These are phyloP conservation scores for Paecilomyces variotii DNA, from an alignment of 2,329 filamentous ascomycete species.

Conservation along the genomic window DNA sequence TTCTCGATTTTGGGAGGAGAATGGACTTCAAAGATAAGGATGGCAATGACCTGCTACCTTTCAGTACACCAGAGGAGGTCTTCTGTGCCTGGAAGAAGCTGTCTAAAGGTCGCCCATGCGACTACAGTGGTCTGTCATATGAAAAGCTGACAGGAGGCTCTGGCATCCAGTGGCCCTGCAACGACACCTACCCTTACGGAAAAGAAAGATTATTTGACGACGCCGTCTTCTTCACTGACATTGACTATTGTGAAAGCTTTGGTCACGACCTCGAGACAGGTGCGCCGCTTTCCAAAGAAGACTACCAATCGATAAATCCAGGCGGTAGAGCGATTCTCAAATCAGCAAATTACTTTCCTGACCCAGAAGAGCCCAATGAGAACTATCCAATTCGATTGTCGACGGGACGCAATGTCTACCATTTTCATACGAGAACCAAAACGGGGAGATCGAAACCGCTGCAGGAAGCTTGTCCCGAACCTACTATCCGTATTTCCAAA, in stretches of 20 bases:
- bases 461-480: conserved; percentile 22
- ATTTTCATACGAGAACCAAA: conserved; percentile 33
- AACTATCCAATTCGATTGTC: conserved; percentile 26
- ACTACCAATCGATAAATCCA: conserved; percentile 24
- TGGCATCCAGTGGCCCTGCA: conserved; percentile 33
- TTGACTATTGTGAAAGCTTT: conserved; percentile 29
- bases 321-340: conserved; percentile 29
- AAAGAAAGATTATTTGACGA: conserved; percentile 28
- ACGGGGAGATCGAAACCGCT: conserved; percentile 23
- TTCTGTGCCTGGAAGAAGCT: conserved; percentile 31
- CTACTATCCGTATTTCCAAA: conserved; percentile 20
- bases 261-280: conserved; percentile 33
- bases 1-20: conserved; percentile 23
- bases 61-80: conserved; percentile 21
- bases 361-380: conserved; percentile 21
- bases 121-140: conserved; percentile 27
- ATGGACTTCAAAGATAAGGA: conserved; percentile 31
- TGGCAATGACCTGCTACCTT: conserved; percentile 22
- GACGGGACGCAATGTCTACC: conserved; percentile 26
- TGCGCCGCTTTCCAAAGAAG: conserved; percentile 19
- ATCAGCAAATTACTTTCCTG: conserved; percentile 21
- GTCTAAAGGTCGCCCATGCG: conserved; percentile 26
- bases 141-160: conserved; percentile 27
- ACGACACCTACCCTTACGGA: conserved; percentile 21
- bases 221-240: conserved; percentile 27